Evolutionary conservation across 805 yeast species (phyloP).

Genomic region (Candida ipomoeae): DNA sequence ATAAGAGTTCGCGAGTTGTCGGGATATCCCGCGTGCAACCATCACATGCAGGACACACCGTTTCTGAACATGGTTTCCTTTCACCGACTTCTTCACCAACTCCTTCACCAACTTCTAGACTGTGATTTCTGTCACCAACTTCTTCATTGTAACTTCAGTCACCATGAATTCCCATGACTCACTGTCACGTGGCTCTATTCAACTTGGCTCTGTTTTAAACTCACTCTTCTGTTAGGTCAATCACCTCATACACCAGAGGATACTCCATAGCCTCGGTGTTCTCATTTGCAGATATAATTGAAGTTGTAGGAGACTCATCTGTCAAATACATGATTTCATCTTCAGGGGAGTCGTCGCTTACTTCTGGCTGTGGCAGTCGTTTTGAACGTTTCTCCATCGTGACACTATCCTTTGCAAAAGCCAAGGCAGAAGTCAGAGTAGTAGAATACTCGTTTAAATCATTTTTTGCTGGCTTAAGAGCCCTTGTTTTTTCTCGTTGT

Average conservation of each 20-base stretch:
- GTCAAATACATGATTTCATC: not conserved
- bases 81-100: too few relatives aligned
- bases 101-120: too few relatives aligned
- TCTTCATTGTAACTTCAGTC: too few relatives aligned
- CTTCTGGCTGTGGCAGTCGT: not conserved
- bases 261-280: not conserved
- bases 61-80: too few relatives aligned
- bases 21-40: not conserved
- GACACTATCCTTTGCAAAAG: not conserved
- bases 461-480: not conserved
- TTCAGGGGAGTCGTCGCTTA: not conserved
- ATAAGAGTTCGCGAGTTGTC: not conserved
- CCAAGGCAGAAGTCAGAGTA: not conserved
- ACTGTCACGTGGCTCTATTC: too few relatives aligned
- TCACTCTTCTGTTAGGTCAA: constrained; percentile 1
- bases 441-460: not conserved
- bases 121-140: too few relatives aligned
- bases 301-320: not conserved
- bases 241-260: not conserved
- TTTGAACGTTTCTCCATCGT: not conserved
- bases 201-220: too few relatives aligned
- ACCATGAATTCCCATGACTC: not conserved
- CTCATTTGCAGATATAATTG: too few relatives aligned
- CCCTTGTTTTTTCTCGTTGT: constrained; percentile 66
- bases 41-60: not conserved